Percentiles rank a stretch among this genome's conserved stretches.
phyloP scores from a whole-genome alignment of 148 eudicot species.

The Hydrangea macrophylla region DNA sequence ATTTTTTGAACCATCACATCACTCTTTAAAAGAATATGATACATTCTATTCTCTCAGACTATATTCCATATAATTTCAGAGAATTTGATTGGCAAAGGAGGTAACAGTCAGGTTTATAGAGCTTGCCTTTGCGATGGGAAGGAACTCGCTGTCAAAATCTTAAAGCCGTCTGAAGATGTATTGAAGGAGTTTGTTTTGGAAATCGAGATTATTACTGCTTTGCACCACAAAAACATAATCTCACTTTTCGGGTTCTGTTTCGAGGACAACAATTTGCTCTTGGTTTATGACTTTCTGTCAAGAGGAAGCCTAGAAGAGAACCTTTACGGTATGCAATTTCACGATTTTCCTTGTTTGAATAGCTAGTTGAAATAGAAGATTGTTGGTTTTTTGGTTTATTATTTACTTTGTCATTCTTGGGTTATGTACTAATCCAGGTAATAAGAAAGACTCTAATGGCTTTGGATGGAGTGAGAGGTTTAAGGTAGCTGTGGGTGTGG shows the following conservation, averaged over 20 bases:
- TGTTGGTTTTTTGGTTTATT: not conserved
- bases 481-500: conserved; percentile 84
- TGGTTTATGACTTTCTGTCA: conserved; percentile 77
- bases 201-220: conserved; percentile 75
- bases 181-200: conserved; percentile 68
- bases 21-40: no score
- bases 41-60: not conserved
- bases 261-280: conserved; percentile 56
- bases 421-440: conserved; percentile 35
- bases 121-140: conserved; percentile 79
- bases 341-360: not conserved
- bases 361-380: not conserved
- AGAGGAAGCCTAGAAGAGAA: conserved; percentile 92
- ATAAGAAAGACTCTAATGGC: conserved; percentile 33
- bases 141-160: conserved; percentile 85
- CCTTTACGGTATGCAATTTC: conserved; percentile 55
- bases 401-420: not conserved
- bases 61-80: conserved; percentile 33
- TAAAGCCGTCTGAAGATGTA: conserved; percentile 70
- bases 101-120: conserved; percentile 74
- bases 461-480: conserved; percentile 83
- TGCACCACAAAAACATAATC: conserved; percentile 77
- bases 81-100: conserved; percentile 81
- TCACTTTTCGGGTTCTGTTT: conserved; percentile 76
- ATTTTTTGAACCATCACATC: no score